Evolutionary conservation across 1,139 yeast genomes (phyloP).

Genomic region (Magnusiomyces sp.): DNA sequence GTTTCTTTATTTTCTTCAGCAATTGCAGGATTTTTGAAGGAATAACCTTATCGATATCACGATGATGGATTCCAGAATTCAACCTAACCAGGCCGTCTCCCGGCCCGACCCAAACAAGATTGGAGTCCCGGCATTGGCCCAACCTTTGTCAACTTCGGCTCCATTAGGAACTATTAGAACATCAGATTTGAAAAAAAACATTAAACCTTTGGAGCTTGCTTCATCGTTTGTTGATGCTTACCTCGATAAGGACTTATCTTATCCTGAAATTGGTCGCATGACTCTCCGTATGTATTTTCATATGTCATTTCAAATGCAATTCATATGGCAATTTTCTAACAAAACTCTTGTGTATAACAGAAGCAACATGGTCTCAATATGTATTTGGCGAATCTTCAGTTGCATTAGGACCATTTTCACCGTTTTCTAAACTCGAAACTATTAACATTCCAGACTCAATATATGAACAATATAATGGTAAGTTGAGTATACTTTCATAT

Average conservation of each 20-base stretch:
- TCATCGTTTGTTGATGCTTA: constrained; percentile 30
- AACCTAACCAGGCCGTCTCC: neutral
- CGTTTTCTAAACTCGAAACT: constrained; percentile 65
- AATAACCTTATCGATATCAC: too few species aligned
- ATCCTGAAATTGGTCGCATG: constrained; percentile 34
- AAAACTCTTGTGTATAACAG: constrained; percentile 11
- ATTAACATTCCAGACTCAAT: constrained; percentile 76
- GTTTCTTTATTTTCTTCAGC: too few species aligned
- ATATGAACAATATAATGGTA: constrained; percentile 57
- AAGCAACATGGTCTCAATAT: constrained; percentile 25
- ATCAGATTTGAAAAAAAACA: constrained; percentile 11
- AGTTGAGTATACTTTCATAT: constrained; percentile 3
- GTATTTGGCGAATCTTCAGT: constrained; percentile 17
- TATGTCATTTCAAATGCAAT: neutral
- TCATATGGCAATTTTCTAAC: neutral
- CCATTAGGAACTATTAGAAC: constrained; percentile 11
- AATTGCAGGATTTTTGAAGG: too few species aligned
- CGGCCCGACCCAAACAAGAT: neutral
- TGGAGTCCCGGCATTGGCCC: neutral
- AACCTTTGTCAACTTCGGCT: neutral
- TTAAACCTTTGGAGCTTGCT: constrained; percentile 29
- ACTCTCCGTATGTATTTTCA: constrained; percentile 23
- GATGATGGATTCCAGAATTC: neutral
- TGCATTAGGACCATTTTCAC: constrained; percentile 43
- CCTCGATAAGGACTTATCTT: constrained; percentile 30